A percentile compares a stretch with the other conserved stretches of the same genome.
These are phyloP conservation scores for Psilocybe mexicana DNA, from an alignment of 1,284 basidiomycete genomes.

Conservation along the genomic window DNA sequence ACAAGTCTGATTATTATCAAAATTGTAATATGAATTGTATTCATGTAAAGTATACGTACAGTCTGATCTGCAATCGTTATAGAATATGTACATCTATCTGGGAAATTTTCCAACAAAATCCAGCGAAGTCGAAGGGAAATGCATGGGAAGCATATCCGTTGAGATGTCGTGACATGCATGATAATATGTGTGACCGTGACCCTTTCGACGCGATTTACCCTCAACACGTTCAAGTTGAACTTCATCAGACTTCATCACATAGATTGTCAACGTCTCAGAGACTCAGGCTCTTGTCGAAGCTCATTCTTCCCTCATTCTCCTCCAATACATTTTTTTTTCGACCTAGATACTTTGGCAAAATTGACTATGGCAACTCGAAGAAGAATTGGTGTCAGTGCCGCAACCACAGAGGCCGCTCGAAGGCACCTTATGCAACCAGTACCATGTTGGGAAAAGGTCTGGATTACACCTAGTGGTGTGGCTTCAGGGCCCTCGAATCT, in stretches of 20 bases:
- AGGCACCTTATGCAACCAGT: conserved; percentile 82
- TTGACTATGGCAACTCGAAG: conserved; percentile 64
- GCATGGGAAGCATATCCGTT: too few species aligned
- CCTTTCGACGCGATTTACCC: too few species aligned
- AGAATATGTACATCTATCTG: not conserved
- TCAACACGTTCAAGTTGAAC: too few species aligned
- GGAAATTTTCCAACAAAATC: too few species aligned
- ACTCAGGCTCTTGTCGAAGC: too few species aligned
- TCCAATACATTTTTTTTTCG: too few species aligned
- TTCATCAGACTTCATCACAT: too few species aligned
- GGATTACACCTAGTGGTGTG: conserved; percentile 56
- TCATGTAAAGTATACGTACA: not conserved
- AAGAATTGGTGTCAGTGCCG: conserved; percentile 71
- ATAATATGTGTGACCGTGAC: too few species aligned
- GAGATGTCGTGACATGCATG: too few species aligned
- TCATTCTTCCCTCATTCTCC: too few species aligned
- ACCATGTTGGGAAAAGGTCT: conserved; percentile 74
- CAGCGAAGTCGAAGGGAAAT: too few species aligned
- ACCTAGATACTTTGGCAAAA: not conserved
- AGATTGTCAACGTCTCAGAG: too few species aligned
- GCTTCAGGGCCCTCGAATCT: conserved; percentile 53
- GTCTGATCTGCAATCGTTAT: not conserved
- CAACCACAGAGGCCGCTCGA: conserved; percentile 75
- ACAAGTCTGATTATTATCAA: conserved; percentile 35
- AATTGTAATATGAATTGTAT: not conserved